Percentiles rank a stretch among this genome's conserved stretches.
phyloP scores from a whole-genome alignment of 2,329 filamentous ascomycete genomes.

The Aureobasidium leucospermi region DNA sequence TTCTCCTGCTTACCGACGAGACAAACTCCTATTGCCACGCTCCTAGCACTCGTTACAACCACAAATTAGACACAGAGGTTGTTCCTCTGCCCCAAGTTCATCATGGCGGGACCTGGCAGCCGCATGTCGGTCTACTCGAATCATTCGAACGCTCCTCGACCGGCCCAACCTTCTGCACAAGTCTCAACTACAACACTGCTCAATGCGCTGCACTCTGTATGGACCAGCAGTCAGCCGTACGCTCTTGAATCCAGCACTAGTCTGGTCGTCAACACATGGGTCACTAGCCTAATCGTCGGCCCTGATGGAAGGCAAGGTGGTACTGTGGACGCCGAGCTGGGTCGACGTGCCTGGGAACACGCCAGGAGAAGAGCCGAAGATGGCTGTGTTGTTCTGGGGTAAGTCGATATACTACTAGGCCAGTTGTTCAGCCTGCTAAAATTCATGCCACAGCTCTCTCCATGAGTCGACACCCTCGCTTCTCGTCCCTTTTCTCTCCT shows the following conservation, averaged over 20 bases:
- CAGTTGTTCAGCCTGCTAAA: conserved; percentile 7
- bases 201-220: conserved; percentile 85
- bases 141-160: conserved; percentile 49
- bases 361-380: conserved; percentile 90
- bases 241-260: conserved; percentile 83
- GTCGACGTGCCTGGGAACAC: conserved; percentile 88
- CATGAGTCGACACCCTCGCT: conserved; percentile 84
- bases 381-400: conserved; percentile 86
- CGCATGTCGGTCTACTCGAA: conserved; percentile 56
- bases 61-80: background rate
- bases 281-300: conserved; percentile 66
- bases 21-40: background rate
- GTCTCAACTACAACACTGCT: conserved; percentile 89
- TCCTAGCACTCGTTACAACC: background rate
- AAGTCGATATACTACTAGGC: conserved; percentile 28
- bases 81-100: background rate
- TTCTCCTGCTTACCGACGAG: background rate
- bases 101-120: conserved; percentile 45
- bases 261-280: conserved; percentile 91
- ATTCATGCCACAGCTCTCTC: conserved; percentile 56
- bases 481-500: conserved; percentile 70
- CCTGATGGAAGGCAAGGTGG: conserved; percentile 64
- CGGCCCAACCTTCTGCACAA: conserved; percentile 62
- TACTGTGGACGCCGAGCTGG: conserved; percentile 72
- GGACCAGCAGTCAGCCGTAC: conserved; percentile 75